These are phyloP conservation scores for Alternaria tenuissima DNA, from an alignment of 2,329 filamentous ascomycete species.

Conservation along the genomic window DNA sequence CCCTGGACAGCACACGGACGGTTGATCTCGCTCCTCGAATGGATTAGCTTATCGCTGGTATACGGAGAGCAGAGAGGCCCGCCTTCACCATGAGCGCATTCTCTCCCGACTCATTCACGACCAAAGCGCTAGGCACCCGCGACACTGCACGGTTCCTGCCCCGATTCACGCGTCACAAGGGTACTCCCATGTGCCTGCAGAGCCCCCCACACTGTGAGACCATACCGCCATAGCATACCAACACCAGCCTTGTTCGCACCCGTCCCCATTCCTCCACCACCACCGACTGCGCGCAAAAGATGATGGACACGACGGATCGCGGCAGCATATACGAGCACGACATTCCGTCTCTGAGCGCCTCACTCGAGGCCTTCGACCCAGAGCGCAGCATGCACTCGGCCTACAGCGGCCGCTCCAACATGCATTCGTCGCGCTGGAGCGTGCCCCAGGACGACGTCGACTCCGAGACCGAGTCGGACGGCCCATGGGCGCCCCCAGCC, in stretches of 20 bases:
- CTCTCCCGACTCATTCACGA: constrained; percentile 1
- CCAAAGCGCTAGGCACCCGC: constrained; percentile 37
- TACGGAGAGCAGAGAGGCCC: constrained; percentile 12
- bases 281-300: constrained; percentile 21
- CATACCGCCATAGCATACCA: constrained; percentile 28
- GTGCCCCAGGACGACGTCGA: constrained; percentile 49
- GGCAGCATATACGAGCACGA: constrained; percentile 48
- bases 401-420: constrained; percentile 66
- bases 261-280: constrained; percentile 16
- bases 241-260: constrained; percentile 29
- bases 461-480: constrained; percentile 56
- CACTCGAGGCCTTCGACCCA: constrained; percentile 50
- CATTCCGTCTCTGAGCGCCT: constrained; percentile 50
- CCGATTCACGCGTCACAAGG: constrained; percentile 46
- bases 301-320: constrained; percentile 45
- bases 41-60: constrained; percentile 24
- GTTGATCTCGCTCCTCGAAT: constrained; percentile 16
- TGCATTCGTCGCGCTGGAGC: constrained; percentile 61
- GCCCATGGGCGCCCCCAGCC: constrained; percentile 71
- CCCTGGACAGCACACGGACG: constrained; percentile 37
- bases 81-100: constrained; percentile 18
- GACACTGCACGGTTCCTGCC: constrained; percentile 19
- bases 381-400: constrained; percentile 48
- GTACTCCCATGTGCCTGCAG: constrained; percentile 42
- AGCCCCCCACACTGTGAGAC: constrained; percentile 34